A percentile compares a stretch with the other conserved stretches of the same genome.
These are phyloP conservation scores for Cutaneotrichosporon cutaneum DNA, from an alignment of 1,284 basidiomycete genomes.

Conservation along the genomic window DNA sequence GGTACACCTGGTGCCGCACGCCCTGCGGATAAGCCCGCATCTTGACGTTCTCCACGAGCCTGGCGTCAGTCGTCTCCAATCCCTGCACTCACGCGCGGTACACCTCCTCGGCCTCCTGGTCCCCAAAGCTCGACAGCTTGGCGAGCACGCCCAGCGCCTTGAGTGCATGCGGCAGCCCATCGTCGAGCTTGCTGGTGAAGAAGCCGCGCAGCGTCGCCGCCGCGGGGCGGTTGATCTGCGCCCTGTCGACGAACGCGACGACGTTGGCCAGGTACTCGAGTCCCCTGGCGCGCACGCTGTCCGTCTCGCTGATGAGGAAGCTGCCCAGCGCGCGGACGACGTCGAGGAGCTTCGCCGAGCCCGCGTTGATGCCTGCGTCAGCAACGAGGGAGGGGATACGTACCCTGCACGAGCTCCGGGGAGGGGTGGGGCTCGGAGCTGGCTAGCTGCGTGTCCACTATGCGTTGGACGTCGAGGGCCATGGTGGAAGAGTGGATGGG, in stretches of 20 bases:
- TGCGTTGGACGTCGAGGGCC: conserved; percentile 46
- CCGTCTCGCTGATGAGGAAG: conserved; percentile 82
- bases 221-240: conserved; percentile 79
- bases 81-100: conserved; percentile 62
- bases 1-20: conserved; percentile 76
- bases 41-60: conserved; percentile 73
- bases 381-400: conserved; percentile 13
- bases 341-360: conserved; percentile 65
- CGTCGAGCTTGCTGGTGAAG: conserved; percentile 81
- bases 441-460: conserved; percentile 47
- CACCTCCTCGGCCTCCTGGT: conserved; percentile 68
- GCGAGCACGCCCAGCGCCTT: conserved; percentile 70
- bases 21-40: conserved; percentile 81
- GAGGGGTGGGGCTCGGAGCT: conserved; percentile 43
- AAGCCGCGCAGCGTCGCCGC: conserved; percentile 79
- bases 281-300: conserved; percentile 60
- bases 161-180: conserved; percentile 74
- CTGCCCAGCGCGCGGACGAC: conserved; percentile 85
- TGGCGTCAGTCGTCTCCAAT: conserved; percentile 42
- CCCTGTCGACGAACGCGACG: conserved; percentile 62
- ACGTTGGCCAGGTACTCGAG: conserved; percentile 58
- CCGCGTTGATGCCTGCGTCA: conserved; percentile 64
- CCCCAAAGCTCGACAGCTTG: conserved; percentile 65
- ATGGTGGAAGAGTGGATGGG: background rate
- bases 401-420: conserved; percentile 42